Evolutionary conservation across 345 rosid genomes (phyloP).

Genomic region (Boechera stricta): DNA sequence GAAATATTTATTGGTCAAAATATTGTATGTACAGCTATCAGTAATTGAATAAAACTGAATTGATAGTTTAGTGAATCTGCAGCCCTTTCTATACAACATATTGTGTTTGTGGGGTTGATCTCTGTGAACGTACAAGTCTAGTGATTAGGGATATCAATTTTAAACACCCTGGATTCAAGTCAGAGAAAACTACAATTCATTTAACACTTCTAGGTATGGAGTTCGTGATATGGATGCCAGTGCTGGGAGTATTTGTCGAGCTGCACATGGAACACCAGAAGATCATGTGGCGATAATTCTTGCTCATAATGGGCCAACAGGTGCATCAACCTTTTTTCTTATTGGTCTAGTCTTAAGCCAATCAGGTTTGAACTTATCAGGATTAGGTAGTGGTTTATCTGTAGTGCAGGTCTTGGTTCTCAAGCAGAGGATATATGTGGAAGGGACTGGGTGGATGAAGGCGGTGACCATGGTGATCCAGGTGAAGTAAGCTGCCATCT

Average conservation of each 20-base stretch:
- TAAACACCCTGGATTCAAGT: conserved; percentile 1
- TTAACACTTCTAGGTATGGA: conserved; percentile 61
- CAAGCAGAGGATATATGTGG: conserved; percentile 78
- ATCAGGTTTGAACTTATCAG: neutral
- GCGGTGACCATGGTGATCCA: conserved; percentile 95
- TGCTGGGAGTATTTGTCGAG: conserved; percentile 59
- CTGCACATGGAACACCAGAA: conserved; percentile 67
- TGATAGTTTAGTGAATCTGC: neutral
- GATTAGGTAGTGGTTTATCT: conserved; percentile 15
- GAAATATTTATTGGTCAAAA: neutral
- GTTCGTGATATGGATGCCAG: conserved; percentile 74
- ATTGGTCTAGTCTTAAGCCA: conserved; percentile 20
- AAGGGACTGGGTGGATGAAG: conserved; percentile 71
- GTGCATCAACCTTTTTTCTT: conserved; percentile 42
- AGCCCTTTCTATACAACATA: neutral
- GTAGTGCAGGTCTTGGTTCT: conserved; percentile 80
- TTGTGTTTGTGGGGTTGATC: conserved; percentile 4
- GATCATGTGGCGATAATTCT: conserved; percentile 78
- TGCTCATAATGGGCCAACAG: conserved; percentile 90
- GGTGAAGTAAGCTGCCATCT: conserved; percentile 49
- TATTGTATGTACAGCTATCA: neutral
- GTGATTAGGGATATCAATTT: conserved; percentile 1
- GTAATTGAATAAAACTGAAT: neutral
- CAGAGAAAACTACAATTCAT: neutral
- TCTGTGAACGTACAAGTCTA: conserved; percentile 18